Evolutionary conservation across 805 yeast genomes (phyloP).

Genomic region (Sugiyamaella boreocaroliniensis): DNA sequence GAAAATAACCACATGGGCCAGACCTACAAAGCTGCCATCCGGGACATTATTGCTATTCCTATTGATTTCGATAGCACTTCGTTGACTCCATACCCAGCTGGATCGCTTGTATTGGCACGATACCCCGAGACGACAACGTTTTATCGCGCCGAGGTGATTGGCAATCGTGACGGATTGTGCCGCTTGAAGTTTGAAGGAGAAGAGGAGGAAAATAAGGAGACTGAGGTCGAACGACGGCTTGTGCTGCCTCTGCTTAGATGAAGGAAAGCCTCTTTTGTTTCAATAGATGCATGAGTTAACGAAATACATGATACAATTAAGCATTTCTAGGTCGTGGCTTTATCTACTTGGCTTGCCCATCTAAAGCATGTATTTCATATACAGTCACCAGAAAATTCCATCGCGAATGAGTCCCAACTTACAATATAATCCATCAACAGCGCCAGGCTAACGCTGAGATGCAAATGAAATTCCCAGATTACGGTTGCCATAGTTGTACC

Average conservation of each 20-base stretch:
- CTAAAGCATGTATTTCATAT: background rate
- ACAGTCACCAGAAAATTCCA: background rate
- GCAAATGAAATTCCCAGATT: constrained; percentile 66
- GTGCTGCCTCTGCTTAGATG: constrained; percentile 43
- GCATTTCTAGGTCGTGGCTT: background rate
- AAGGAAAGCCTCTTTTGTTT: background rate
- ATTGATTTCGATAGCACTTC: constrained; percentile 31
- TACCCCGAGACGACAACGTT: constrained; percentile 98
- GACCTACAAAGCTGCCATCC: constrained; percentile 72
- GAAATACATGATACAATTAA: background rate
- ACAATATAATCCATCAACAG: background rate
- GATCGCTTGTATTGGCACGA: constrained; percentile 79
- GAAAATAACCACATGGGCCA: constrained; percentile 86
- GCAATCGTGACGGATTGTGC: constrained; percentile 61
- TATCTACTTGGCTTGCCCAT: background rate
- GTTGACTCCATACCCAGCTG: constrained; percentile 53
- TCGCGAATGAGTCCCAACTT: background rate
- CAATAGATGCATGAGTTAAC: background rate
- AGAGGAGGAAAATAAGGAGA: constrained; percentile 92
- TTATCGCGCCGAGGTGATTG: constrained; percentile 87
- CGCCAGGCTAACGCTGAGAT: constrained; percentile 24
- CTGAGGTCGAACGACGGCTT: constrained; percentile 78
- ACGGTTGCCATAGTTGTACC: constrained; percentile 81
- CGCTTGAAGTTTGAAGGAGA: constrained; percentile 89
- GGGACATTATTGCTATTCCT: constrained; percentile 67